A percentile compares a stretch with the other conserved stretches of the same genome.
These are phyloP conservation scores for Quercus glauca DNA, from an alignment of 306 rosid genomes.

Conservation along the genomic window DNA sequence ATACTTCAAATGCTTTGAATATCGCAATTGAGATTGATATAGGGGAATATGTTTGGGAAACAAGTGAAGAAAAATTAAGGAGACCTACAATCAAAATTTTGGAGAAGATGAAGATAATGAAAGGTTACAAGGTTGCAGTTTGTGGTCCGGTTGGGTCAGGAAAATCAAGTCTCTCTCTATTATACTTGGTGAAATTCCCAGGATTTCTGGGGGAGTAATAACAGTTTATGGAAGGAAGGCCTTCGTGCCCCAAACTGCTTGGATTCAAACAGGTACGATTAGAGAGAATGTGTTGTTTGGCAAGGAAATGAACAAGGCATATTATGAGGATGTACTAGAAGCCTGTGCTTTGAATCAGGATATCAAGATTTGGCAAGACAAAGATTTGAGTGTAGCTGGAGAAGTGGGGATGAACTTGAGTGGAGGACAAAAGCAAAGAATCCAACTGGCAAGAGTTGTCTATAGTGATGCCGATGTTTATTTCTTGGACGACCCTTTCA, in stretches of 20 bases:
- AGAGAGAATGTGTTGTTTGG: slow-evolving; percentile 91
- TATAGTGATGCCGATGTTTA: slow-evolving; percentile 78
- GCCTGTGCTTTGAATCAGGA: slow-evolving; percentile 78
- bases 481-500: slow-evolving; percentile 89
- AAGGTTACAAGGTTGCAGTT: slow-evolving; percentile 81
- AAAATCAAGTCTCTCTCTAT: slow-evolving; percentile 77
- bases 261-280: slow-evolving; percentile 89
- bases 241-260: slow-evolving; percentile 89
- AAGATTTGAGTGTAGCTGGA: slow-evolving; percentile 38
- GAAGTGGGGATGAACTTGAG: too few relatives aligned
- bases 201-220: slow-evolving; percentile 56
- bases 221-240: slow-evolving; percentile 59
- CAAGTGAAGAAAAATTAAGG: too few relatives aligned
- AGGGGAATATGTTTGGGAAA: too few relatives aligned
- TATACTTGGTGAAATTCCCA: slow-evolving; percentile 77
- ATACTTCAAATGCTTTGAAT: not conserved
- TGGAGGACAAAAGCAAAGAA: slow-evolving; percentile 10
- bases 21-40: too few relatives aligned
- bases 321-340: slow-evolving; percentile 66
- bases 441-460: slow-evolving; percentile 88
- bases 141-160: slow-evolving; percentile 90
- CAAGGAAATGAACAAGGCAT: slow-evolving; percentile 56
- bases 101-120: slow-evolving; percentile 44
- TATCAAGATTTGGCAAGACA: slow-evolving; percentile 63
- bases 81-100: slow-evolving; percentile 23